Evolutionary conservation across 2,329 filamentous ascomycete genomes (phyloP), one percentile per base, ranked within the genome.

Genomic region (Trichoderma asperellum): DNA sequence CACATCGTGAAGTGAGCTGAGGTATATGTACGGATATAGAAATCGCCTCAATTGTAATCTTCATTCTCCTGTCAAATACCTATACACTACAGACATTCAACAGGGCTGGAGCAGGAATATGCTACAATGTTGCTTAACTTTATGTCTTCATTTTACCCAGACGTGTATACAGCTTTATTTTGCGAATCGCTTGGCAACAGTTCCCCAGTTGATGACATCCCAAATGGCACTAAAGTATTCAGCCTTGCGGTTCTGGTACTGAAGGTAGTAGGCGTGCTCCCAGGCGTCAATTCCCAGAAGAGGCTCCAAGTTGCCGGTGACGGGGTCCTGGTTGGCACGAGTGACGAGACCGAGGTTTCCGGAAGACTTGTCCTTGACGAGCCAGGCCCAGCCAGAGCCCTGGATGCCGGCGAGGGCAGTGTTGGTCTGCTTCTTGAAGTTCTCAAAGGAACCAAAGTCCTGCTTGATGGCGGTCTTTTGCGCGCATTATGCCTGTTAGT

Each of bases 161-260:
- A 43, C 11, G 2, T n/a, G 40, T 4, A 2, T 16, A 43, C 27
- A 47, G 16, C 29, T 73, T 79, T 84, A 81, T 72, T 84, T 83
- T 74, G 83, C 82, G 77, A 93, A 93, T 73, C 93, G 88, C 85
- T 90, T 89, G 80, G 92, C 90, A 56, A 93, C 94, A 37, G 91
- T 88, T 88, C 94, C 93, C 94, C 94, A 97, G 89, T 97, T 97
- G 81, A 97, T 85, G 61, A 97, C 94, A 75, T 97, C 92, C 94
- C 94, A 97, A 79, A 97, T 91, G 70, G 93, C 93, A 76, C 88
- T 88, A 82, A 97, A 97, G 86, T 97, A 97, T 84, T 97, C 94
- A 69, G 91, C 94, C 89, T 97, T 97, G 82, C 93, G 91, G 87
- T 97, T 97, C 88, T 97, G 88, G 84, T 97, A 97, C 85, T 97